A percentile compares a stretch with the other conserved stretches of the same genome.
Conservation (phyloP, 140 eudicot genomes). For the Flaveria floridana region DNA sequence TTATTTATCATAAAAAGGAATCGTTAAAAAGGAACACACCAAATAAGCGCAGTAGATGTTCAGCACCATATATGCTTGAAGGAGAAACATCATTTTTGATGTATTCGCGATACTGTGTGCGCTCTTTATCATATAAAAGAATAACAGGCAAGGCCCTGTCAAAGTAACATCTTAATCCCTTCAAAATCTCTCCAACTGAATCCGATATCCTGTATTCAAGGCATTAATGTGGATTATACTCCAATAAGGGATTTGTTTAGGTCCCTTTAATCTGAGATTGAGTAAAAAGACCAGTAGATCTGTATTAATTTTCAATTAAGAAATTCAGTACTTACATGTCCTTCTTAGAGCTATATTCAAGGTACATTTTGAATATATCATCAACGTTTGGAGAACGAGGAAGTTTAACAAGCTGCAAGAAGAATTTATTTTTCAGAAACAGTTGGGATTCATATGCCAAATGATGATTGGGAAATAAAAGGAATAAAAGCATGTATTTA, state of each 20-base stretch:
- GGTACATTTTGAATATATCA: slow-evolving; percentile 65
- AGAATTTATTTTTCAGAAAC: not conserved
- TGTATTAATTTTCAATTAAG: not conserved
- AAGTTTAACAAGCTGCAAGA: slow-evolving; percentile 76
- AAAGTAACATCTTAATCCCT: slow-evolving; percentile 79
- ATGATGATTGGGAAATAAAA: not conserved
- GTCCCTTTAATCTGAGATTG: slow-evolving; percentile 2
- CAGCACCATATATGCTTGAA: slow-evolving; percentile 84
- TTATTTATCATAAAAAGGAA: not conserved
- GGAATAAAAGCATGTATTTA: slow-evolving; percentile 26
- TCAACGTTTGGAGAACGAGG: slow-evolving; percentile 85
- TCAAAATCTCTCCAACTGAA: slow-evolving; percentile 69
- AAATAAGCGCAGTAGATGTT: slow-evolving; percentile 90
- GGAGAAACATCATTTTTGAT: slow-evolving; percentile 62
- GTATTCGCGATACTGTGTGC: slow-evolving; percentile 61
- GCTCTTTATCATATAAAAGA: slow-evolving; percentile 81
- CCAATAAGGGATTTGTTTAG: slow-evolving; percentile 9
- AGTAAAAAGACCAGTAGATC: slow-evolving; percentile 7
- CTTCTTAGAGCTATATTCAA: slow-evolving; percentile 68
- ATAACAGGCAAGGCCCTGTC: slow-evolving; percentile 67
- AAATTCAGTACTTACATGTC: slow-evolving; percentile 50
- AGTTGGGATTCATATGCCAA: not conserved
- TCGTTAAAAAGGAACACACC: slow-evolving; percentile 48
- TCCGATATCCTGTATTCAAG: slow-evolving; percentile 57
- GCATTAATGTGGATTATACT: slow-evolving; percentile 2